Evolutionary conservation across 208 protist species (phyloP).

Genomic region (Vickermania ingenoplastis): DNA sequence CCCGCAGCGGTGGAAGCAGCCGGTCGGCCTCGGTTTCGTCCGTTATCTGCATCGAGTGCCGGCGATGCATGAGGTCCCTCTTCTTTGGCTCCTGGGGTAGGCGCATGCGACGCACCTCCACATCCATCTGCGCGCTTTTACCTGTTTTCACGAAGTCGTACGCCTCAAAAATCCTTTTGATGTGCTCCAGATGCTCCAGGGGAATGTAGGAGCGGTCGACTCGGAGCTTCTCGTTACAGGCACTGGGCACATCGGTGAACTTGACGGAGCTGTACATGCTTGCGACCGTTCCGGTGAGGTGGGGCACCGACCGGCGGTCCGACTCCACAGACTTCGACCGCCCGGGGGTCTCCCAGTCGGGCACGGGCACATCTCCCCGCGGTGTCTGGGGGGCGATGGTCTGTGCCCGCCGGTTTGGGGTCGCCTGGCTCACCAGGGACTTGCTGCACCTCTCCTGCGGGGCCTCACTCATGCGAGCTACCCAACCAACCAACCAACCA

Average conservation of each 20-base stretch:
- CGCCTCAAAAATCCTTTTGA: constrained; percentile 25
- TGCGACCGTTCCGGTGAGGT: background rate
- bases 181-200: constrained; percentile 14
- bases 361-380: background rate
- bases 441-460: too few species aligned
- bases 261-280: background rate
- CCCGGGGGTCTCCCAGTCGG: background rate
- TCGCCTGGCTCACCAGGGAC: background rate
- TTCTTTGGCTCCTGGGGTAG: constrained; percentile 1
- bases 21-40: background rate
- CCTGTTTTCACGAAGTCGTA: constrained; percentile 20
- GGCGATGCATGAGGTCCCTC: background rate
- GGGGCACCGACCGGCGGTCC: background rate
- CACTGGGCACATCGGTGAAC: background rate
- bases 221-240: constrained; percentile 1
- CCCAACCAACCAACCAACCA: too few species aligned
- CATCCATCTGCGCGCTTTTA: background rate
- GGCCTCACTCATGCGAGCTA: too few species aligned
- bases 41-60: background rate
- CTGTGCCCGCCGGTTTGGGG: background rate
- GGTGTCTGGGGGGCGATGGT: background rate
- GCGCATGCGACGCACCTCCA: background rate
- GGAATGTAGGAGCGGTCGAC: constrained; percentile 3
- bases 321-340: background rate
- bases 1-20: background rate